Evolutionary conservation across 352 stramenopile species (phyloP).

Genomic region (Phytophthora sp.): DNA sequence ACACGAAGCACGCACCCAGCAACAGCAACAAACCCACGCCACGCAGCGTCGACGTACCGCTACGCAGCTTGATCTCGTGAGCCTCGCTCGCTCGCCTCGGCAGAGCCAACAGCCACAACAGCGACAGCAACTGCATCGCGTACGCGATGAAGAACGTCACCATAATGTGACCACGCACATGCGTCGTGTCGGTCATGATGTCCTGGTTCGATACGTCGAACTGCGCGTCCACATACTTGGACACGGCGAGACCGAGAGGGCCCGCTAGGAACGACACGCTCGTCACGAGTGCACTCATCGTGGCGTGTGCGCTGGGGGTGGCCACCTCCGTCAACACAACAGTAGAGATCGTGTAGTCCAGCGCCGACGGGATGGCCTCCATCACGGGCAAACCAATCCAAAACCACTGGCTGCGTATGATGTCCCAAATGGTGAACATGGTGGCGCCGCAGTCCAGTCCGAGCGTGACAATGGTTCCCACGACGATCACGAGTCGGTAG

Average conservation of each 20-base stretch:
- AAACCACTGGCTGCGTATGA: slow-evolving; percentile 72
- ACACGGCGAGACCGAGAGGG: slow-evolving; percentile 50
- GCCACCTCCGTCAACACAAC: slow-evolving; percentile 57
- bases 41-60: slow-evolving; percentile 29
- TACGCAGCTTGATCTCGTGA: slow-evolving; percentile 30
- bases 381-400: slow-evolving; percentile 69
- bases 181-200: slow-evolving; percentile 47
- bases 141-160: slow-evolving; percentile 63
- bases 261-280: slow-evolving; percentile 52
- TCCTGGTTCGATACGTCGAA: slow-evolving; percentile 52
- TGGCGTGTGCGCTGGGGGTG: slow-evolving; percentile 27
- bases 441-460: slow-evolving; percentile 47
- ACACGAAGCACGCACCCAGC: slow-evolving; percentile 24
- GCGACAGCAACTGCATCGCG: slow-evolving; percentile 47
- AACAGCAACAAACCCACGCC: slow-evolving; percentile 23
- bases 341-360: slow-evolving; percentile 64
- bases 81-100: slow-evolving; percentile 46
- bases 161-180: slow-evolving; percentile 52
- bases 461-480: slow-evolving; percentile 35
- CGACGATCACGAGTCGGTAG: slow-evolving; percentile 46
- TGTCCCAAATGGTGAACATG: slow-evolving; percentile 63
- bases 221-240: slow-evolving; percentile 65
- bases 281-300: slow-evolving; percentile 49
- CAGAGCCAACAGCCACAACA: slow-evolving; percentile 54
- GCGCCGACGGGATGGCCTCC: slow-evolving; percentile 51